Percentiles rank a stretch among this genome's conserved stretches.
Conservation (phyloP, 345 rosid species). For the Hibiscus syriacus region DNA sequence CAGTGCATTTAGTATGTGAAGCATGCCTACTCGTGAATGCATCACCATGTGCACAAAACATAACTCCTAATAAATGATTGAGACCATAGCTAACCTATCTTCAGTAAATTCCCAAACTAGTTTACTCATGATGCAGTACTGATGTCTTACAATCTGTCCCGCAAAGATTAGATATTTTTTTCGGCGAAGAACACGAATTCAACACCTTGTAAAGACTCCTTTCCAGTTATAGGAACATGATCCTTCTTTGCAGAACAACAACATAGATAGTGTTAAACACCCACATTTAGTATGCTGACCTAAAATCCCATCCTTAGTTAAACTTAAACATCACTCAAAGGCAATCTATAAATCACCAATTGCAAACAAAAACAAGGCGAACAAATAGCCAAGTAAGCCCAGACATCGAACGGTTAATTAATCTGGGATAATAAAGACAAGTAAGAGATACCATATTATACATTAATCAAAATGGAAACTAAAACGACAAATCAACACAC, state of each 20-base stretch:
- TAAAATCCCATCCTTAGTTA: neutral
- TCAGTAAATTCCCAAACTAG: no score
- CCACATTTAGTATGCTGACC: neutral
- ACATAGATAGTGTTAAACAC: neutral
- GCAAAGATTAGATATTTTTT: neutral
- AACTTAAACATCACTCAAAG: neutral
- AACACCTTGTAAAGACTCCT: neutral
- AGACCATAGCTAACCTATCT: neutral
- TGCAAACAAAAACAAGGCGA: neutral
- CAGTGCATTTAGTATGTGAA: neutral
- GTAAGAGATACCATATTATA: neutral
- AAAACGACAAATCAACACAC: neutral
- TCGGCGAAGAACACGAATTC: neutral
- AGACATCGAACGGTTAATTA: neutral
- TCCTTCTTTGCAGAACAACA: neutral
- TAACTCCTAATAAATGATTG: neutral
- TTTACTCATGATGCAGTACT: no score
- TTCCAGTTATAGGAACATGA: neutral
- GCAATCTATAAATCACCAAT: conserved; percentile 2
- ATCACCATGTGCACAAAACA: neutral
- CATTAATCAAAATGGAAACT: neutral
- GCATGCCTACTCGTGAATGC: neutral
- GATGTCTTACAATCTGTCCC: no score
- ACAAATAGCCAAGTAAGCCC: neutral
- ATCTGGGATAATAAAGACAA: neutral